Evolutionary conservation across 1,284 basidiomycete genomes (phyloP).

Genomic region (Flammula alnicola): DNA sequence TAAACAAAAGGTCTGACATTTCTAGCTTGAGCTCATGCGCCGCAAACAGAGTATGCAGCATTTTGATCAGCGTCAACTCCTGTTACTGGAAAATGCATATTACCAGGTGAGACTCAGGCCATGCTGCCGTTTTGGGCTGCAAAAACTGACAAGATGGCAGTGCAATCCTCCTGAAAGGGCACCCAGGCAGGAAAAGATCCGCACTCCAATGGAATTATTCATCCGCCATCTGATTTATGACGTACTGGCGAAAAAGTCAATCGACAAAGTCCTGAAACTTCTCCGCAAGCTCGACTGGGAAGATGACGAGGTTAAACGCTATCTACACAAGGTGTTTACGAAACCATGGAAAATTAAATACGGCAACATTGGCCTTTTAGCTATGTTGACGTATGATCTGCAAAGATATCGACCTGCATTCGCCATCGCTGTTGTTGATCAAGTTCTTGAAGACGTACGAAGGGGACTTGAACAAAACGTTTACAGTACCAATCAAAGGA

Average conservation of each 20-base stretch:
- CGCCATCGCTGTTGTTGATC: slow-evolving; percentile 88
- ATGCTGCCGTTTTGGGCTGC: neutral
- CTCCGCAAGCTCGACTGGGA: slow-evolving; percentile 96
- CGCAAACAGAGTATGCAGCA: slow-evolving; percentile 93
- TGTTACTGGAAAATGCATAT: slow-evolving; percentile 97
- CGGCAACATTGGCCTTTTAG: slow-evolving; percentile 87
- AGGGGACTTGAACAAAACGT: slow-evolving; percentile 92
- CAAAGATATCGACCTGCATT: slow-evolving; percentile 93
- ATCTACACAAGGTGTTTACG: slow-evolving; percentile 83
- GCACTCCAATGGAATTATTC: slow-evolving; percentile 90
- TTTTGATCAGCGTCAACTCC: slow-evolving; percentile 87
- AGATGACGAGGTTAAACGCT: slow-evolving; percentile 59
- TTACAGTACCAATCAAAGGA: slow-evolving; percentile 94
- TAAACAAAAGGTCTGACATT: too few species aligned
- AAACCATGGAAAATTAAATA: slow-evolving; percentile 98
- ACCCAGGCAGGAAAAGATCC: slow-evolving; percentile 82
- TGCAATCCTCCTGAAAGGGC: slow-evolving; percentile 97
- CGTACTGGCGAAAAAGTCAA: slow-evolving; percentile 86
- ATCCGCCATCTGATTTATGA: slow-evolving; percentile 93
- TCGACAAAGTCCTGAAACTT: slow-evolving; percentile 92
- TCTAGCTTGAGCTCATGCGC: slow-evolving; percentile 89
- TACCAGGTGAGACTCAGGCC: slow-evolving; percentile 72
- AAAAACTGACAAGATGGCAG: slow-evolving; percentile 41
- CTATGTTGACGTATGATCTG: slow-evolving; percentile 93
- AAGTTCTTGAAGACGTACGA: slow-evolving; percentile 91